Base-by-base conservation (phyloP, 257 asterid genomes). In the Solanum rostratum region DNA sequence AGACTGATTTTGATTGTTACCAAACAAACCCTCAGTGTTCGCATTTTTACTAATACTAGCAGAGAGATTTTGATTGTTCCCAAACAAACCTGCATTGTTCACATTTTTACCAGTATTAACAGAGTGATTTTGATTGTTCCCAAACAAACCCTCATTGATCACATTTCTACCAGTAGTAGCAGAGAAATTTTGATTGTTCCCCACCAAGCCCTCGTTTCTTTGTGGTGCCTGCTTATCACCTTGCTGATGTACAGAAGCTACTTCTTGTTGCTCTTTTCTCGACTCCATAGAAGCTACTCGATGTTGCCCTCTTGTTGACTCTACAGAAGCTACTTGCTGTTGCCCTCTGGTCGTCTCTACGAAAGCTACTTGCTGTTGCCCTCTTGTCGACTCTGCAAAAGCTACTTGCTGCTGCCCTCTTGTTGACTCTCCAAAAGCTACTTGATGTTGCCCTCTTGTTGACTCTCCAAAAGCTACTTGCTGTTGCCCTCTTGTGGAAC, bases 401-500 rank as follows among this genome's bases (percentile, higher is more conserved):
- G 81, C 41, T 46, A 49, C 24, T 14, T 74, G 81, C 4, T 22
- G 81, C 24, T 33, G 81, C 22, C 81, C 81, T 46, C 81, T 63
- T 41, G 69, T n/a, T 6, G 84, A 60, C 53, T 83, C 45, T 46
- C 85, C 87, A 86, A 88, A 54, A 82, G 83, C 87, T 46, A 27
- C 87, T 84, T 11, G 86, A 86, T 8, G 84, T 88, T 27, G 66
- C 73, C 76, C 50, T 89, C 85, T 88, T 85, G 85, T 73, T 46
- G 85, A 85, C 22, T 84, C 79, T 12, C 15, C 53, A 37, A 57
- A 63, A 65, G 85, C 65, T 18, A 46, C 84, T 80, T 54, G 80
- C n/a, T 52, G 85, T 30, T 66, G 85, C 20, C 84, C 60, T 62
- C 90, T 92, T 24, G 84, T 86, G 62, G 90, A 85, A 68, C 91